Percentiles rank a stretch among this genome's conserved stretches.
Conservation (phyloP, 495 filamentous ascomycete genomes). For the Penicillium antarcticum region DNA sequence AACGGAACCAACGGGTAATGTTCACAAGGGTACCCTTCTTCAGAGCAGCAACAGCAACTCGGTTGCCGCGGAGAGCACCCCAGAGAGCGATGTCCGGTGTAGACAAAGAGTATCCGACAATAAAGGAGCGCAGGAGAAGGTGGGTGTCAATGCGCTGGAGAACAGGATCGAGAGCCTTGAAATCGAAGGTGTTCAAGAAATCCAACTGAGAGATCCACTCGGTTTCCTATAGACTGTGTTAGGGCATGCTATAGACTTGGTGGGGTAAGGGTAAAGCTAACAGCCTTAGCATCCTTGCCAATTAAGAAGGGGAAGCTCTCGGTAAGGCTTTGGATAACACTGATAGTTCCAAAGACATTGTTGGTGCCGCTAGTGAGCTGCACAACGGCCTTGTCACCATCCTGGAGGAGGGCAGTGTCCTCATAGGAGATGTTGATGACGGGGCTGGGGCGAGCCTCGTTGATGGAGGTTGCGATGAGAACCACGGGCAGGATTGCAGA, state of each 20-base stretch:
- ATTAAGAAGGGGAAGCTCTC: conserved; percentile 40
- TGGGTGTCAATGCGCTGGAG: conserved; percentile 80
- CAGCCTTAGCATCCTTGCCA: conserved; percentile 44
- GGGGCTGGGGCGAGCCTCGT: conserved; percentile 40
- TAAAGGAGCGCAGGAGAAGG: conserved; percentile 78
- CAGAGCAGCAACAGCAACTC: conserved; percentile 75
- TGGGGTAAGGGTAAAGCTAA: conserved; percentile 18
- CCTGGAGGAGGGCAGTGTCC: conserved; percentile 41
- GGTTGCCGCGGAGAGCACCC: conserved; percentile 80
- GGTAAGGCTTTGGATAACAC: conserved; percentile 38
- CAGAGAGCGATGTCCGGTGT: conserved; percentile 80
- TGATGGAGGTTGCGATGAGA: conserved; percentile 48
- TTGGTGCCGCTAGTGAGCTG: conserved; percentile 33
- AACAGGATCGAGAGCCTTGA: conserved; percentile 73
- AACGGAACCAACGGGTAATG: conserved; percentile 83
- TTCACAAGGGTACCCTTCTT: conserved; percentile 76
- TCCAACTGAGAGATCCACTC: conserved; percentile 56
- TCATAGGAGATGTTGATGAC: conserved; percentile 47
- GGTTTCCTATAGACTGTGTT: conserved; percentile 34
- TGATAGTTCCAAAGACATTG: conserved; percentile 33
- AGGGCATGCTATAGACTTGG: neutral
- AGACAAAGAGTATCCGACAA: conserved; percentile 77
- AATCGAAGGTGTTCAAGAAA: conserved; percentile 59
- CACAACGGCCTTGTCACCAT: conserved; percentile 41
- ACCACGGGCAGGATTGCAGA: conserved; percentile 46